Evolutionary conservation across 768 basidiomycete species (phyloP), one percentile per base, ranked within the genome.

Genomic region (Podaxis sp.): DNA sequence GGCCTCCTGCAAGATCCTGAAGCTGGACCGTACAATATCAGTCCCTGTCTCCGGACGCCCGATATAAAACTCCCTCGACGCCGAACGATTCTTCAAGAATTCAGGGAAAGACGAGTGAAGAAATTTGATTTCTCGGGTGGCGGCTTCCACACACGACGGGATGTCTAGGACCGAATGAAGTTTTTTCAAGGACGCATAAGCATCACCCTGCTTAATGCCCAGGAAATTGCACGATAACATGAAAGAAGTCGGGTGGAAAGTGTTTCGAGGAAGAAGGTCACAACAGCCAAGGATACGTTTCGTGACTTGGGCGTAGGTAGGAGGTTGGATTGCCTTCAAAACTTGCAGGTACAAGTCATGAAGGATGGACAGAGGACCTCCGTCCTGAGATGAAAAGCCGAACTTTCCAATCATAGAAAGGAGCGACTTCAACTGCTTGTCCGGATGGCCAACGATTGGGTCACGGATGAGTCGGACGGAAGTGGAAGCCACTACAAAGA

Each of bases 61-160:
- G 26, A 56, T 36, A 22, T 44, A 22, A 24, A 49, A 57, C 22
- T 40, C 22, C 4, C 38, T 17, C 13, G 61, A 44, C 26, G 15
- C 54, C 15, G 53, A 22, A 13, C 15, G 53, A 38, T 56, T 51
- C 15, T n/a, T 46, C 38, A 62, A 48, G 22, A 49, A 62, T 8
- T 57, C 61, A 4, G 13, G 2, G 30, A 62, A 62, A 8, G 54
- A 62, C 2, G 61, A 48, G 38, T 62, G 61, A 57, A 62, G 53
- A 36, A 49, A 7, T 26, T 26, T 56, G 15, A 40, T 22, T 8
- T 62, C 53, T 26, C 44, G 44, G 2, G 19, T 56, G 26, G 52
- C 51, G n/a, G 61, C 61, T 11, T 56, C 54, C 33, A 17, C 17
- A 1, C 40, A 38, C 13, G 33, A 28, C 1, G 53, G 61, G 24